Base-by-base conservation (phyloP, 345 rosid genomes). In the Linum usitatissimum region DNA sequence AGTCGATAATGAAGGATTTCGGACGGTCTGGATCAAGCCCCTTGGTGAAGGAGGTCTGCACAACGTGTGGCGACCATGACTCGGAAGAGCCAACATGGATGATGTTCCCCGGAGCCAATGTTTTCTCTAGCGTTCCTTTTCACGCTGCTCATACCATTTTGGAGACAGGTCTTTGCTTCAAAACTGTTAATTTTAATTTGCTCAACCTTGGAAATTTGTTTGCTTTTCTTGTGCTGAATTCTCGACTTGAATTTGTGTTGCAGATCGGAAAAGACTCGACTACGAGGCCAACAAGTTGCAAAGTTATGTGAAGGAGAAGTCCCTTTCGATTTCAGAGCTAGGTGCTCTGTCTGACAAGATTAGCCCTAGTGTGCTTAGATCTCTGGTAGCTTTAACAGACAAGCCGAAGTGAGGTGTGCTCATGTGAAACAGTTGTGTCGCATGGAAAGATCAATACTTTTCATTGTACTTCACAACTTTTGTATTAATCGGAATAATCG, bases 61-160 rank as follows among this genome's bases (percentile, higher is more conserved):
- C 81, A 36, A 83, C 90, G 1, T 94, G 96, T 62, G 97, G 95
- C 51, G 77, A 74, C 38, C 91, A 90, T 61, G 83, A 86, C 65
- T 58, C 86, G 0, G 76, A 68, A 64, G 95, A 90, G 76, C 75
- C 53, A 28, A 88, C 85, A 0, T 90, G 96, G 97, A 86, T 88
- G 91, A 75, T 83, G 82, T 79, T 86, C 34, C 89, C 86, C 0
- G 92, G 95, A 62, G 68, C 87, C 59, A 97, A 90, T 71, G 70
- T 81, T 55, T 90, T 94, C 68, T 83, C 88, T 6, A 75, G 81
- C 14, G 66, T 82, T 49, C 89, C 95, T 18, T 86, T 87, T 77
- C 90, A 90, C 69, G 97, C 83, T 55, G 86, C 82, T 73, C 99
- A 84, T 75, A 76, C 83, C 31, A 70, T 87, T 39, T 79, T 93